Evolutionary conservation across 257 asterid species (phyloP).

Genomic region (Nemophila menziesii): DNA sequence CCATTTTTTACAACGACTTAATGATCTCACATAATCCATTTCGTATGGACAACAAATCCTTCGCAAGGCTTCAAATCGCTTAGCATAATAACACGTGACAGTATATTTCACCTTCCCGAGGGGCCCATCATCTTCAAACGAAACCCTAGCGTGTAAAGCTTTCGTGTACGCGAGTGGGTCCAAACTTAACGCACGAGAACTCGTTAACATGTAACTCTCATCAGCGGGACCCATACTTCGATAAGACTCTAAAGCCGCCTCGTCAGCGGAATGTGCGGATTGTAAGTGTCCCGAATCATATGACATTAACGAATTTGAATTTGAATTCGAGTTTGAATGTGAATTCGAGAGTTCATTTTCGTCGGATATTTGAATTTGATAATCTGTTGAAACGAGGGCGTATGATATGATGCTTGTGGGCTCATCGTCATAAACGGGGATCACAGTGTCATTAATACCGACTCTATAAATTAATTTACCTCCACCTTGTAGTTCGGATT

Average conservation of each 20-base stretch:
- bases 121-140: constrained; percentile 53
- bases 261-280: constrained; percentile 50
- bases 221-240: constrained; percentile 58
- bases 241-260: constrained; percentile 44
- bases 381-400: constrained; percentile 57
- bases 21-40: constrained; percentile 67
- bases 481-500: constrained; percentile 56
- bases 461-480: constrained; percentile 55
- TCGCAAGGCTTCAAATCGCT: constrained; percentile 79
- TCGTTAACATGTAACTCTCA: constrained; percentile 43
- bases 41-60: constrained; percentile 80
- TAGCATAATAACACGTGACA: constrained; percentile 74
- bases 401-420: constrained; percentile 87
- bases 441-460: constrained; percentile 58
- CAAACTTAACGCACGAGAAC: constrained; percentile 42
- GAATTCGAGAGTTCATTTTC: constrained; percentile 53
- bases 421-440: constrained; percentile 88
- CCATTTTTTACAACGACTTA: constrained; percentile 96
- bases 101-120: constrained; percentile 68
- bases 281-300: constrained; percentile 35
- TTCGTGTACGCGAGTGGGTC: constrained; percentile 59
- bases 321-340: constrained; percentile 37
- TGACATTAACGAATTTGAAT: constrained; percentile 29
- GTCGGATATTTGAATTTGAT: constrained; percentile 40
- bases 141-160: constrained; percentile 55